Evolutionary conservation across 306 rosid species (phyloP).

Genomic region (Cucurbita pepo): DNA sequence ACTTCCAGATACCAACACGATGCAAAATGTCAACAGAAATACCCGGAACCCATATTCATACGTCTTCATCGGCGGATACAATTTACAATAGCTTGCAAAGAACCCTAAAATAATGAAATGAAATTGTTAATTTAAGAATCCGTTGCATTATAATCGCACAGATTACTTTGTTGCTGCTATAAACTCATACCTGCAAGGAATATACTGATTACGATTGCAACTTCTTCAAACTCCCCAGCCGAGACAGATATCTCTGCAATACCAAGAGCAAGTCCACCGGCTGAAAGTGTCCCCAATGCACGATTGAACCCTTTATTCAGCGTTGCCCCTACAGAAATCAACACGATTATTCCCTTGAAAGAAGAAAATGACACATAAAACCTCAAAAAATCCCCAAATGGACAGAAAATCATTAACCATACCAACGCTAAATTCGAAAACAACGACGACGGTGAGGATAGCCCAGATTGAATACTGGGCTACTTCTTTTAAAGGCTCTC

Average conservation of each 20-base stretch:
- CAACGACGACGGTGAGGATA: conserved; percentile 86
- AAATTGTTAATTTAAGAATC: background rate
- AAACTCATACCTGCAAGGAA: conserved; percentile 39
- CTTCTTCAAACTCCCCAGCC: conserved; percentile 60
- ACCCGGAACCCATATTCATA: conserved; percentile 93
- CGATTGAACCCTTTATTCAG: conserved; percentile 89
- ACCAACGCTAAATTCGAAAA: conserved; percentile 94
- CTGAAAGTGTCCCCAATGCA: conserved; percentile 77
- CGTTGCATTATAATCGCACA: background rate
- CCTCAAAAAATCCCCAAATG: background rate
- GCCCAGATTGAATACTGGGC: conserved; percentile 70
- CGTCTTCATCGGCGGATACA: conserved; percentile 68
- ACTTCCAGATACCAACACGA: conserved; percentile 69
- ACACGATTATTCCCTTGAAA: background rate
- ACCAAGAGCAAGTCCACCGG: conserved; percentile 87
- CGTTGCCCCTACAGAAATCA: conserved; percentile 60
- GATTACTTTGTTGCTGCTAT: background rate
- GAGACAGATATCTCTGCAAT: conserved; percentile 47
- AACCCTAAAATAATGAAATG: conserved; percentile 38
- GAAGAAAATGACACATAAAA: background rate
- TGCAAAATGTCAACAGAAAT: conserved; percentile 93
- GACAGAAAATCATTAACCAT: background rate
- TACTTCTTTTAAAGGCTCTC: conserved; percentile 37
- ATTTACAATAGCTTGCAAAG: conserved; percentile 64
- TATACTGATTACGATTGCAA: conserved; percentile 42